Evolutionary conservation across 441 rosid genomes (phyloP).

Genomic region (Daphne laureola): DNA sequence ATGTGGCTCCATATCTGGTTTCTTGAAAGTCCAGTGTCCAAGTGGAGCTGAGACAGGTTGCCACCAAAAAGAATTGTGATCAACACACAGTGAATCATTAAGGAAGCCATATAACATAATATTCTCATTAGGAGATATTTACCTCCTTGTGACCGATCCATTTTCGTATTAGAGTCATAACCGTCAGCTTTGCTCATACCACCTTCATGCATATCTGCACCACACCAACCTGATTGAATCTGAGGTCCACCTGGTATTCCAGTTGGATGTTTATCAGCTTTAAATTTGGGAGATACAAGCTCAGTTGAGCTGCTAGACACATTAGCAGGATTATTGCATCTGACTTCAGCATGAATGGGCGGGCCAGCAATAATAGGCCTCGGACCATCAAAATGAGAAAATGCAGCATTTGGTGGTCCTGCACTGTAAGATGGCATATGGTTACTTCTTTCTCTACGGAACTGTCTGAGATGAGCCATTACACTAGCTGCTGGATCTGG

Average conservation of each 20-base stretch:
- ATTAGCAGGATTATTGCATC: conserved; percentile 33
- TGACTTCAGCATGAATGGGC: conserved; percentile 27
- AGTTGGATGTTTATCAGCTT: conserved; percentile 40
- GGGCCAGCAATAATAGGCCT: conserved; percentile 41
- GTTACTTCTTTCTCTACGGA: conserved; percentile 54
- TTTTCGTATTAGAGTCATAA: conserved; percentile 14
- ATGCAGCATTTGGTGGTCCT: conserved; percentile 32
- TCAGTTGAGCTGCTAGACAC: conserved; percentile 51
- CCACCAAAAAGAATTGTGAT: conserved; percentile 24
- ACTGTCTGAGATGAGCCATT: conserved; percentile 78
- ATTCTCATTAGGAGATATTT: conserved; percentile 1
- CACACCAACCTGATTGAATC: conserved; percentile 45
- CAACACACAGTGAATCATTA: conserved; percentile 18
- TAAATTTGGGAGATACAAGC: conserved; percentile 54
- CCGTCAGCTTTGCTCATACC: conserved; percentile 21
- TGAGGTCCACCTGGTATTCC: conserved; percentile 35
- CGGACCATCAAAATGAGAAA: conserved; percentile 49
- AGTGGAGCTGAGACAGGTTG: conserved; percentile 22
- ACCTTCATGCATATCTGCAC: conserved; percentile 21
- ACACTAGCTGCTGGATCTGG: conserved; percentile 87
- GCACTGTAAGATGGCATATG: conserved; percentile 30
- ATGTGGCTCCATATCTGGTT: conserved; percentile 28
- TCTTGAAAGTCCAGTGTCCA: conserved; percentile 42
- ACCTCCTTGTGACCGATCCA: conserved; percentile 54
- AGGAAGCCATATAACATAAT: background rate